Evolutionary conservation across 1,284 basidiomycete species (phyloP), one percentile per base, ranked within the genome.

Genomic region (Meira miltonrushii): DNA sequence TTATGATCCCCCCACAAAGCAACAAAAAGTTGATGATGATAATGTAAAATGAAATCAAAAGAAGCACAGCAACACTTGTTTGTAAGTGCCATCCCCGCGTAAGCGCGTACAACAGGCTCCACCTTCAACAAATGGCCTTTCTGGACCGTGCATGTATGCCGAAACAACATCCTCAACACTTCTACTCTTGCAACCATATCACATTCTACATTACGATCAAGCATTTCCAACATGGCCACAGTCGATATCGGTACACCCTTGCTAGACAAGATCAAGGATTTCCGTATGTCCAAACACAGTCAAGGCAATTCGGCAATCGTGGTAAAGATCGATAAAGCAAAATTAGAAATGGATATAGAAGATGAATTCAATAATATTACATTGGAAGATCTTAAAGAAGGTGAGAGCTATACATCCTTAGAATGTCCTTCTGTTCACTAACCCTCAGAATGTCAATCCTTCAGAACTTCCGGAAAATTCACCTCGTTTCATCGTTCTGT

Each of bases 401-500:
- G 69, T 71, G 52, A 39, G 61, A 43, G 25, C 3, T 12, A 23
- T 3, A 17, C 10, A 13, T 23, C 47, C 8, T 37, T 12, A 8
- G 43, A 12, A 23, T 43, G 43, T 28, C 15, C 48, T 39, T 17
- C 57, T 58, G 15, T 58, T 46, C 46, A 47, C 55, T 46, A 17
- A 7, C 47, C 3, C 55, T 7, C 10, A 17, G 8, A 7, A 9
- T 12, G 5, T 33, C n/a, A n/a, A n/a, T 43, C 13, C 54, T 33
- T 12, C 68, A 93, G 93, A 94, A 74, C 83, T 96, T 6, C 92
- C 92, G 0, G 90, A 90, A 79, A 89, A 89, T 78, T 85, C 88
- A 5, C 92, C 92, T 10, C 84, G 92, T 68, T 95, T 91, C 77
- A 85, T 95, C 49, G 78, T 96, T 19, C 81, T 89, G 33, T 90